phyloP scores from a whole-genome alignment of 1,284 basidiomycete species.

The Cutaneotrichosporon dermatis region DNA sequence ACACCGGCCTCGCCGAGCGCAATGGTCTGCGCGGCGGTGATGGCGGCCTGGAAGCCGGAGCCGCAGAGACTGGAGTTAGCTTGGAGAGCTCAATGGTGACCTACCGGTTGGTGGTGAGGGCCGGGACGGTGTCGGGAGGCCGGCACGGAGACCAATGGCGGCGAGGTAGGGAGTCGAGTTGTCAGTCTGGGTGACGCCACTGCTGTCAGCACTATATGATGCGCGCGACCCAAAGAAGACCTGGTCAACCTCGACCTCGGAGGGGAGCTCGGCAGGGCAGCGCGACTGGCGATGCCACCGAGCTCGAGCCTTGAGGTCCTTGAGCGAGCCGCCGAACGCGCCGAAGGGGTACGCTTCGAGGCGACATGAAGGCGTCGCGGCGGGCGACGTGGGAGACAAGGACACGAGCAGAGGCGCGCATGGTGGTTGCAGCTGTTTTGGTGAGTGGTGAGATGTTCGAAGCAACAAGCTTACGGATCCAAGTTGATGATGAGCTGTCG shows the following conservation, averaged over 20 bases:
- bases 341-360: constrained; percentile 55
- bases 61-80: constrained; percentile 51
- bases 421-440: neutral
- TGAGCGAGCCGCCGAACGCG: constrained; percentile 54
- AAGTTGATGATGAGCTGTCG: too few relatives aligned
- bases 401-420: constrained; percentile 10
- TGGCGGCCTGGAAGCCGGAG: constrained; percentile 55
- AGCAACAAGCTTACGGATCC: neutral
- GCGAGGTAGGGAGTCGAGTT: constrained; percentile 55
- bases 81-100: neutral
- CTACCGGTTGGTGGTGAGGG: constrained; percentile 54
- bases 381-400: constrained; percentile 14
- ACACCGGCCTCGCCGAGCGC: constrained; percentile 53
- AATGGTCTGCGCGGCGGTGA: constrained; percentile 56
- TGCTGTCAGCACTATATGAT: constrained; percentile 17
- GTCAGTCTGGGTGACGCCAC: constrained; percentile 50
- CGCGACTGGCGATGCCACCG: constrained; percentile 54
- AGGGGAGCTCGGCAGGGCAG: constrained; percentile 53
- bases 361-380: constrained; percentile 42
- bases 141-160: constrained; percentile 56
- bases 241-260: constrained; percentile 50
- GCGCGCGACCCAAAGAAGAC: constrained; percentile 49
- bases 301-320: constrained; percentile 52
- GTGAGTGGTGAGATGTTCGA: neutral
- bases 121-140: constrained; percentile 53